phyloP scores from a whole-genome alignment of 768 basidiomycete species.

The Russula dissimulans region DNA sequence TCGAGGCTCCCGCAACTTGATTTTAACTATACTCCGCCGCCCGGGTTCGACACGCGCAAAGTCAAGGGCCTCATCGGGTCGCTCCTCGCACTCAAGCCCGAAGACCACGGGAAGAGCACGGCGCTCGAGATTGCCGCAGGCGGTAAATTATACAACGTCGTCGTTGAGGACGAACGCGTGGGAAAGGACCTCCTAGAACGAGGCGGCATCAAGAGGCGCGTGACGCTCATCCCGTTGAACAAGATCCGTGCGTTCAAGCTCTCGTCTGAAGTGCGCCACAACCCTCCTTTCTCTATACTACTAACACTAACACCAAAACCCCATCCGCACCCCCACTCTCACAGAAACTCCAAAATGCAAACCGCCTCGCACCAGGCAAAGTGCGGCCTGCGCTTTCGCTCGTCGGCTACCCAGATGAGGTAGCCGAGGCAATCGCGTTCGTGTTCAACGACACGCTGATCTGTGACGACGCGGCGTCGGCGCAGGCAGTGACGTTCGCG shows the following conservation, averaged over 20 bases:
- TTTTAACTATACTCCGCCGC: conserved; percentile 77
- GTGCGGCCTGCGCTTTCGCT: conserved; percentile 84
- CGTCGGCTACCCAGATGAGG: conserved; percentile 71
- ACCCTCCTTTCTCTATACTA: not conserved
- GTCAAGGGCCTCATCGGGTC: conserved; percentile 90
- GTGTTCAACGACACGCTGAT: conserved; percentile 92
- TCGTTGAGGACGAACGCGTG: conserved; percentile 84
- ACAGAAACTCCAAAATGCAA: conserved; percentile 71
- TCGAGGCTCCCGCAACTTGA: conserved; percentile 61
- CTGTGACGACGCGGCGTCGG: conserved; percentile 80
- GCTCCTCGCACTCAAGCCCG: conserved; percentile 65
- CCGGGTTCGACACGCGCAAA: conserved; percentile 71
- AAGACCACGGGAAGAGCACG: conserved; percentile 70
- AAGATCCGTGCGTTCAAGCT: conserved; percentile 68
- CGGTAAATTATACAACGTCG: conserved; percentile 83
- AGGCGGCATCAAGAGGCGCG: conserved; percentile 71
- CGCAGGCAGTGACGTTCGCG: conserved; percentile 81
- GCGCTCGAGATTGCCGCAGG: conserved; percentile 93
- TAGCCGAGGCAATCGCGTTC: conserved; percentile 82
- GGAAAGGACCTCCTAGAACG: conserved; percentile 79
- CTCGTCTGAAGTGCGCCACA: conserved; percentile 35
- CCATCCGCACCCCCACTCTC: not conserved
- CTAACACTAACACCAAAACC: not conserved
- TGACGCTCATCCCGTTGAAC: conserved; percentile 89
- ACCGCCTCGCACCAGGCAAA: conserved; percentile 65